Conservation (phyloP, 2,329 filamentous ascomycete genomes). For the Fusarium sp. region DNA sequence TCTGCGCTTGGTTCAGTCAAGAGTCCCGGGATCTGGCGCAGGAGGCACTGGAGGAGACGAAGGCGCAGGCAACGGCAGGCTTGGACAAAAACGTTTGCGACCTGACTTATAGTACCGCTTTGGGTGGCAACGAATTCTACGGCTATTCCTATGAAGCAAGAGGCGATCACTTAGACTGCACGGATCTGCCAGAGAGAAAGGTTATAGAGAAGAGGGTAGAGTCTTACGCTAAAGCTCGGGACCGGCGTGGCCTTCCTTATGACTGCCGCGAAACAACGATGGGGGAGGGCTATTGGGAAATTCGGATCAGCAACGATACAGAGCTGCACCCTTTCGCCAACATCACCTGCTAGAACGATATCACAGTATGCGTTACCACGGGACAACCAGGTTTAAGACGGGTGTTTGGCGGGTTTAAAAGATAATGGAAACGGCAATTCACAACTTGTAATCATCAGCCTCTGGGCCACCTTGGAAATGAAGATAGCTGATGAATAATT, state of each 20-base stretch:
- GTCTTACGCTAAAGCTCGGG: background rate
- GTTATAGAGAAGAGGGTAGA: background rate
- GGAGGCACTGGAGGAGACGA: too few relatives aligned
- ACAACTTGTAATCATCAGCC: background rate
- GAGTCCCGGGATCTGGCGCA: too few relatives aligned
- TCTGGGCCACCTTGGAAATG: background rate
- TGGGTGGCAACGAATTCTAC: rapidly evolving
- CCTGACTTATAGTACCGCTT: background rate
- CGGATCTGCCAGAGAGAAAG: rapidly evolving
- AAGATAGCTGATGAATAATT: background rate
- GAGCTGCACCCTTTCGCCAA: background rate
- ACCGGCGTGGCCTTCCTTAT: too few relatives aligned
- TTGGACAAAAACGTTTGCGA: background rate
- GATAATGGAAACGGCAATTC: background rate
- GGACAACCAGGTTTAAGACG: background rate
- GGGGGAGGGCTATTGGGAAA: rapidly evolving
- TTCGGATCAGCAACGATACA: background rate
- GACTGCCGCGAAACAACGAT: background rate
- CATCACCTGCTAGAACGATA: background rate
- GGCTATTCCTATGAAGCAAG: background rate
- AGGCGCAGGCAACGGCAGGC: background rate
- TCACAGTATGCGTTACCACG: background rate
- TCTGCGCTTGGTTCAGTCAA: too few relatives aligned
- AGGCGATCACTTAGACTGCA: background rate
- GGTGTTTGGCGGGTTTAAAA: background rate